Evolutionary conservation across 2,329 filamentous ascomycete species (phyloP).

Genomic region (Colletotrichum eremochloae): DNA sequence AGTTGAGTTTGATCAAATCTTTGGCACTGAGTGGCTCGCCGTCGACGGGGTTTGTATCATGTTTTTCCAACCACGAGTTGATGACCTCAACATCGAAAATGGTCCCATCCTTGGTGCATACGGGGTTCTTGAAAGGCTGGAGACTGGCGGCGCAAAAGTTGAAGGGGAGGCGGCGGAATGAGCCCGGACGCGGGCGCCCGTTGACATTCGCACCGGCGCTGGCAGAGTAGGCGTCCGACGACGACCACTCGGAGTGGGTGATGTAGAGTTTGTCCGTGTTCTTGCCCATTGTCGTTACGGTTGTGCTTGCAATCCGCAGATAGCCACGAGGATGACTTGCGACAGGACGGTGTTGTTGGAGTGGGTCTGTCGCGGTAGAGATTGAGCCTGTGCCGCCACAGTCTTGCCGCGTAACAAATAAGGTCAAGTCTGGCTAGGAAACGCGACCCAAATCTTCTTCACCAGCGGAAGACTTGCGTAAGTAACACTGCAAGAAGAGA

Average conservation of each 20-base stretch:
- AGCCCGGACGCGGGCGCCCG: conserved; percentile 67
- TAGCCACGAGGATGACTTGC: conserved; percentile 12
- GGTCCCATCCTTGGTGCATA: conserved; percentile 88
- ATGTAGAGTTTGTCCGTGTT: conserved; percentile 72
- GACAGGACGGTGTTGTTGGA: background rate
- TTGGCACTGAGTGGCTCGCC: conserved; percentile 82
- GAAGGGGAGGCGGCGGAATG: conserved; percentile 92
- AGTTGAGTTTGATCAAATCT: conserved; percentile 91
- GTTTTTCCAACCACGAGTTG: conserved; percentile 91
- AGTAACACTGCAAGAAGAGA: conserved; percentile 4
- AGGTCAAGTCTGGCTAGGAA: background rate
- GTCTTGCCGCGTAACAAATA: background rate
- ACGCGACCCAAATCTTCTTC: conserved; percentile 9
- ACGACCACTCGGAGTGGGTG: conserved; percentile 98
- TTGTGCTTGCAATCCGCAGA: background rate
- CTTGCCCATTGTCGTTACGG: conserved; percentile 57
- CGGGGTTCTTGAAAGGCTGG: conserved; percentile 94
- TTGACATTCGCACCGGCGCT: conserved; percentile 77
- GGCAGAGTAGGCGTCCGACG: conserved; percentile 87
- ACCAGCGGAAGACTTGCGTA: background rate
- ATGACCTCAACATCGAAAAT: conserved; percentile 98
- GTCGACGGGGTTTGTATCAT: conserved; percentile 91
- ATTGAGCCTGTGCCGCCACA: background rate
- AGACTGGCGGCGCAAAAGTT: conserved; percentile 98
- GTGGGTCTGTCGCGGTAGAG: background rate